phyloP scores from a whole-genome alignment of 2,329 filamentous ascomycete species.

The Aspergillus ruber region DNA sequence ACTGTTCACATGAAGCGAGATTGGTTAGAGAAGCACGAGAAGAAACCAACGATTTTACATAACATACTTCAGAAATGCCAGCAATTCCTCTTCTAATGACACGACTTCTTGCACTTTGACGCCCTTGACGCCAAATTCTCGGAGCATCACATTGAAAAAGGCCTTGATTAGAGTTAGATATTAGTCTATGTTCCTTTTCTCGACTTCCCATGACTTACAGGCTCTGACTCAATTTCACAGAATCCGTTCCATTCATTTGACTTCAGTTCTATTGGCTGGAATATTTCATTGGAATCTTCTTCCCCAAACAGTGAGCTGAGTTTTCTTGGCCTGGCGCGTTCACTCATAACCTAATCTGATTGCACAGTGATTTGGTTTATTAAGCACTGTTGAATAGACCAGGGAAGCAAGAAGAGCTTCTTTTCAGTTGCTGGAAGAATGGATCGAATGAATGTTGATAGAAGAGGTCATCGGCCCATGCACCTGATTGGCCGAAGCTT shows the following conservation, averaged over 20 bases:
- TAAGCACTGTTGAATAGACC: too few species aligned
- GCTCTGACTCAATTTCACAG: conserved; percentile 79
- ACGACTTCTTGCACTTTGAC: conserved; percentile 73
- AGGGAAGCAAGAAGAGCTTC: not conserved
- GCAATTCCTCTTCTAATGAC: conserved; percentile 59
- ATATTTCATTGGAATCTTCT: not conserved
- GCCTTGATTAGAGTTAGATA: conserved; percentile 44
- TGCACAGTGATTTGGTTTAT: too few species aligned
- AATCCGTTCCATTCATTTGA: conserved; percentile 42
- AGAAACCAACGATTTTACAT: not conserved
- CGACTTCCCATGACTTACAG: conserved; percentile 46
- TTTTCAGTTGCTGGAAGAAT: not conserved
- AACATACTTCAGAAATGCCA: conserved; percentile 57
- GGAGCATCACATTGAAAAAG: conserved; percentile 79
- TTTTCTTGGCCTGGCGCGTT: conserved; percentile 23
- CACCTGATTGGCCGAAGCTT: conserved; percentile 13
- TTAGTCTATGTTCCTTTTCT: not conserved
- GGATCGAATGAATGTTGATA: not conserved
- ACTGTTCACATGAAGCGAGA: conserved; percentile 33
- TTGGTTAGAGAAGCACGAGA: not conserved
- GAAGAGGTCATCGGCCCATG: not conserved
- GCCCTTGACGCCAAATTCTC: conserved; percentile 66
- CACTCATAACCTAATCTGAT: conserved; percentile 19
- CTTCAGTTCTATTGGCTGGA: conserved; percentile 18
- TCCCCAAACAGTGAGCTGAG: conserved; percentile 14